Evolutionary conservation across 1,284 basidiomycete species (phyloP).

Genomic region (Pascua guehoae): DNA sequence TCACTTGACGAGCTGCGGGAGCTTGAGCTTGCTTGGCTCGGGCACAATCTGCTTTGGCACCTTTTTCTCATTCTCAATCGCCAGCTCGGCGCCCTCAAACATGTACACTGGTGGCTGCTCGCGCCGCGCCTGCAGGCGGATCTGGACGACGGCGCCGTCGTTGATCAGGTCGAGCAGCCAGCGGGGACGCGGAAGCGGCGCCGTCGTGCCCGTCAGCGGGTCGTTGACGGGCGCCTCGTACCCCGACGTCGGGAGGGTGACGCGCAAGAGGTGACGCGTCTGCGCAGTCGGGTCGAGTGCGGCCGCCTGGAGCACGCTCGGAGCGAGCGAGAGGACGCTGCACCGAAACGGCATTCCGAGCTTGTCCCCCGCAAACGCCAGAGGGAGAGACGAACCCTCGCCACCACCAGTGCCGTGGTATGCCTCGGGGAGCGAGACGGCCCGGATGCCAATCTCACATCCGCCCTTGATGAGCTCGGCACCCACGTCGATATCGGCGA

Average conservation of each 20-base stretch:
- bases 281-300: conserved; percentile 42
- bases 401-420: conserved; percentile 14
- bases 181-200: conserved; percentile 62
- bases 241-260: conserved; percentile 76
- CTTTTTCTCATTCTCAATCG: conserved; percentile 69
- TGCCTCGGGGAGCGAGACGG: conserved; percentile 37
- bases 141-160: conserved; percentile 61
- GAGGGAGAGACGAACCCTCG: conserved; percentile 19
- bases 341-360: conserved; percentile 44
- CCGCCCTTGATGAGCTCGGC: conserved; percentile 31
- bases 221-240: conserved; percentile 71
- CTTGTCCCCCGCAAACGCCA: conserved; percentile 24
- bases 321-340: conserved; percentile 60
- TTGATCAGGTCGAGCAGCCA: conserved; percentile 71
- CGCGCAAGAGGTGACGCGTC: conserved; percentile 66
- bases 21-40: conserved; percentile 14
- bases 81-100: conserved; percentile 58
- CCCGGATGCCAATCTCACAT: conserved; percentile 35
- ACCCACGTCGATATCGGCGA: conserved; percentile 38
- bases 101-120: conserved; percentile 41
- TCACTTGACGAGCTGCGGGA: conserved; percentile 35
- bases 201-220: conserved; percentile 70
- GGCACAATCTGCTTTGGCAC: conserved; percentile 1
- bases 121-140: conserved; percentile 56
- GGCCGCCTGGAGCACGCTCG: conserved; percentile 71